phyloP scores from a whole-genome alignment of 1,139 yeast genomes.

The Suhomyces bolitotheri region DNA sequence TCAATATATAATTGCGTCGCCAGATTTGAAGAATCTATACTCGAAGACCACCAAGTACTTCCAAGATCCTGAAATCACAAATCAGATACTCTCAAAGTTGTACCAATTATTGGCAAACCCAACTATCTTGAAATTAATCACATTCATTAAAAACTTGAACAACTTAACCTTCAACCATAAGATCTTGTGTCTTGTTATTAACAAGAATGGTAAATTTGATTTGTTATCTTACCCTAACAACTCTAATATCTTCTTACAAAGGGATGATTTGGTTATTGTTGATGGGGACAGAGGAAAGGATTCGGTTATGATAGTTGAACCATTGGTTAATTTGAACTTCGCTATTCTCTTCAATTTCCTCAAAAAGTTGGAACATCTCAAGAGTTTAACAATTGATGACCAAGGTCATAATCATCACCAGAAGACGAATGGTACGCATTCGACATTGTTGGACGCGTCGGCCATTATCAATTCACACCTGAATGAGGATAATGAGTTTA shows the following conservation, averaged over 20 bases:
- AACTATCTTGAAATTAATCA: conserved; percentile 34
- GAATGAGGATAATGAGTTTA: conserved; percentile 47
- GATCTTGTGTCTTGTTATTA: conserved; percentile 49
- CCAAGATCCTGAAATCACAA: conserved; percentile 36
- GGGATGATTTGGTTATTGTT: conserved; percentile 47
- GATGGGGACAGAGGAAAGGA: conserved; percentile 56
- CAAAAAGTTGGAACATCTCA: conserved; percentile 74
- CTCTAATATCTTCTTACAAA: conserved; percentile 55
- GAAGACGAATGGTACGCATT: conserved; percentile 39
- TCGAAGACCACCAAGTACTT: conserved; percentile 49
- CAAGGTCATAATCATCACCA: conserved; percentile 15
- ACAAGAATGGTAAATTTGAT: conserved; percentile 60
- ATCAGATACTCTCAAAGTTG: conserved; percentile 38
- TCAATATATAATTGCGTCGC: conserved; percentile 54
- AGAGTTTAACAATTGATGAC: conserved; percentile 57
- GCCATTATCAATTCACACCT: conserved; percentile 41
- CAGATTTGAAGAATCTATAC: conserved; percentile 47
- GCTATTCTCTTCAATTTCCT: conserved; percentile 80
- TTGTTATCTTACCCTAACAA: conserved; percentile 44
- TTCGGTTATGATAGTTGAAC: conserved; percentile 51
- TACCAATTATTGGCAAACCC: conserved; percentile 32
- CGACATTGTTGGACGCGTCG: conserved; percentile 40
- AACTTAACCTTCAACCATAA: conserved; percentile 45
- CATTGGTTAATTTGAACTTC: conserved; percentile 43
- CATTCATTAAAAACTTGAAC: conserved; percentile 45